Evolutionary conservation across 495 filamentous ascomycete species (phyloP), one percentile per base, ranked within the genome.

Genomic region (Neurospora intermedia): DNA sequence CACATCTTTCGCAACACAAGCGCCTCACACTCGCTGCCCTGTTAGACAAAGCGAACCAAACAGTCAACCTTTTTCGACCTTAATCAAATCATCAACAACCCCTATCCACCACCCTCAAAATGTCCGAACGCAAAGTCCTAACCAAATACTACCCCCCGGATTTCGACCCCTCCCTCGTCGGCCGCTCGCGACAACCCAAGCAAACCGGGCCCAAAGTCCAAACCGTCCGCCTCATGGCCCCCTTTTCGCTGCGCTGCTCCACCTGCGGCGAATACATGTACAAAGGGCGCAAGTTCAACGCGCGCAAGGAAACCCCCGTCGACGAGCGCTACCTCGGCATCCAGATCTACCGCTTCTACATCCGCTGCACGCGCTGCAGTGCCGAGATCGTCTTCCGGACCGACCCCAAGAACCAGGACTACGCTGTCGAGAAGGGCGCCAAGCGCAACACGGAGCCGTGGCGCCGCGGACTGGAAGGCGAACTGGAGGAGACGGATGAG

Each of bases 261-360:
- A 85, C 89, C 70, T 98, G 95, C 81, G 95, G 93, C 79, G 94
- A 98, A 84, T 98, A 93, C 86, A 98, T 99, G 80, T 97, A 98
- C 85, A 93, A 93, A 75, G 95, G 95, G 1, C 90, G 94, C 69
- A 98, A 98, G 78, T 98, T 97, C 87, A 99, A 98, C 82, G 94
- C 96, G 3, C 90, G 94, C 70, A 99, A 99, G 76, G 93, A 98
- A 78, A 97, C 91, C 9, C 93, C 78, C 4, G 91, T 69, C 7
- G 93, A 96, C 48, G 94, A 98, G 78, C 92, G 91, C 75, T 99
- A 99, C 84, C 89, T 95, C 73, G 85, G 85, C 71, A 97, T 99
- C 74, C 88, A 92, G 74, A 94, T 98, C 71, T 96, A 91, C 85
- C 89, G 95, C 1, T 97, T 98, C 86, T 97, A 95, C 81, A 99